Base-by-base conservation (phyloP, 2,329 filamentous ascomycete genomes). In the Pseudogymnoascus sp. region DNA sequence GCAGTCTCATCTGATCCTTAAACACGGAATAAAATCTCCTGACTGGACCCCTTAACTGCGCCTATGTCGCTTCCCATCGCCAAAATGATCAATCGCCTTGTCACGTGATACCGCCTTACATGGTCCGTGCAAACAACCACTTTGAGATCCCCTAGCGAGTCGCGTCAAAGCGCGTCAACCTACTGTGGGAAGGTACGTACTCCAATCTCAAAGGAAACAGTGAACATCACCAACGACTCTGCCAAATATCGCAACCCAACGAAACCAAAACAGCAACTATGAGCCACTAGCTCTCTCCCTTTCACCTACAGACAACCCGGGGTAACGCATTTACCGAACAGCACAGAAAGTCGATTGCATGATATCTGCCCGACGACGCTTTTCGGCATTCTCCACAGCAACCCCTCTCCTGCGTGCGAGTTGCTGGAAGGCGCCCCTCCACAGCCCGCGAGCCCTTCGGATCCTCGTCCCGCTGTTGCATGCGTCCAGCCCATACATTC, bases 271-370 rank as follows among this genome's bases (percentile, higher is more conserved):
- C 29, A 40, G 21, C 56, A 60, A 13, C 17, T 3, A 60, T 60
- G 59, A 37, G 15, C 33, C 59, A 60, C 2, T 60, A 60, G 37
- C 33, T 15, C n/a, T 4, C 35, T n/a, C n/a, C n/a, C 2, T 60
- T 10, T 15, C 21, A 60, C 56, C 13, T 9, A 31, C 46, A 17
- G 26, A 31, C 26, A 31, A 26, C 7, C n/a, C n/a, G n/a, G 23
- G 46, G 46, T 26, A 17, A 50, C 31, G 15, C 26, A 13, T 26
- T 5, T 10, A 17, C 17, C 3, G 33, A 60, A 31, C 3, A 31
- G 26, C 46, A n/a, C 33, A 3, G n/a, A 26, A 26, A 31, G 29
- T 64, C 67, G 64, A 69, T 70, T 73, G 71, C 68, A 74, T 74
- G 72, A 69, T 66, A 68, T 62, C 68, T 69, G 69, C 71, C 63